Percentiles rank a stretch among this genome's conserved stretches.
Evolutionary conservation across 768 basidiomycete species (phyloP).

Genomic region (Psilocybe tampanensis): DNA sequence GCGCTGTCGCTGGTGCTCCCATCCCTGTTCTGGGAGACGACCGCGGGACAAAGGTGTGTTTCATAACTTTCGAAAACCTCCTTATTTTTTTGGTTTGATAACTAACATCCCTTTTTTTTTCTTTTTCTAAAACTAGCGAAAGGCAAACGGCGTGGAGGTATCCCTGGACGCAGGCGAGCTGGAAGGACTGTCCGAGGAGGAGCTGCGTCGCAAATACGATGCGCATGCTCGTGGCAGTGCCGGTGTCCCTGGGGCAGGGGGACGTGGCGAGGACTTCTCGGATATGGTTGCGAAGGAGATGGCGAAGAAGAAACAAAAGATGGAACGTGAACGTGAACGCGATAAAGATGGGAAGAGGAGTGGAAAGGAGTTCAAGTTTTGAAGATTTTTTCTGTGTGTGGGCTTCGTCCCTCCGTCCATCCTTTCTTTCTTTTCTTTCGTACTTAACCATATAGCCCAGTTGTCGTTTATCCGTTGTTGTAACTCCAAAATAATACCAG

Average conservation of each 20-base stretch:
- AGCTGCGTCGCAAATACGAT: constrained; percentile 87
- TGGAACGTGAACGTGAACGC: no score
- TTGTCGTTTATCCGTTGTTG: no score
- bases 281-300: constrained; percentile 87
- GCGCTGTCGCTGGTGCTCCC: constrained; percentile 61
- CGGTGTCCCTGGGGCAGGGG: constrained; percentile 69
- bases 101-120: not conserved
- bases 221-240: constrained; percentile 68
- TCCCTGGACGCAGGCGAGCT: constrained; percentile 87
- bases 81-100: not conserved
- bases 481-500: no score
- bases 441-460: no score
- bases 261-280: constrained; percentile 75
- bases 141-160: constrained; percentile 89
- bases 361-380: constrained; percentile 69
- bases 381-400: not conserved
- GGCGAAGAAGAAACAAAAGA: constrained; percentile 84
- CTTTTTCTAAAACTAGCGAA: constrained; percentile 56
- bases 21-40: constrained; percentile 94
- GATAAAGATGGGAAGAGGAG: constrained; percentile 76
- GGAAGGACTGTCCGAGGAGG: constrained; percentile 90
- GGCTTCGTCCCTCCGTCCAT: no score
- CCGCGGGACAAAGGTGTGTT: constrained; percentile 81
- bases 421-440: no score
- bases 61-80: no score